Conservation (phyloP, 192 early-diverging fungal species). For the Allomyces javanicus region DNA sequence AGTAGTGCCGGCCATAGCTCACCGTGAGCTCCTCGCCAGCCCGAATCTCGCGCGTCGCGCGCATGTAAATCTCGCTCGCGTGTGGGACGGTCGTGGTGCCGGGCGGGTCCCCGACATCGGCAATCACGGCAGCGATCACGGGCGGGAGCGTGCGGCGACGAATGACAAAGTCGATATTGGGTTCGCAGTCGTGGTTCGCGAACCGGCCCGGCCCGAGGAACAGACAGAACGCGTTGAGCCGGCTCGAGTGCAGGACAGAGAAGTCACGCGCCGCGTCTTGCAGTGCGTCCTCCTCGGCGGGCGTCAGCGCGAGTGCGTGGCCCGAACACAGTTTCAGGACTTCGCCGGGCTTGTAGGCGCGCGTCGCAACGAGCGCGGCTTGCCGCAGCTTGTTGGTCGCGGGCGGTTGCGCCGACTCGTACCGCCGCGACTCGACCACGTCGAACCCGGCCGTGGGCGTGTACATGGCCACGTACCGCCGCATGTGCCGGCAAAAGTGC, state of each 20-base stretch:
- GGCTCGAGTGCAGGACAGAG: slow-evolving; percentile 41
- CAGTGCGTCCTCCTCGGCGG: slow-evolving; percentile 13
- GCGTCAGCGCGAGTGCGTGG: slow-evolving; percentile 25
- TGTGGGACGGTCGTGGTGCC: neutral
- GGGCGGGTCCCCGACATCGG: too few relatives aligned
- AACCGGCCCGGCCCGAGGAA: slow-evolving; percentile 55
- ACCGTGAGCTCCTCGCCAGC: slow-evolving; percentile 53
- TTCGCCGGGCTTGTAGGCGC: slow-evolving; percentile 14
- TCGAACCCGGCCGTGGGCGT: slow-evolving; percentile 40
- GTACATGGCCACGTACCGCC: slow-evolving; percentile 45
- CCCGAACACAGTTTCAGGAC: slow-evolving; percentile 25
- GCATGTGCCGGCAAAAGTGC: slow-evolving; percentile 22
- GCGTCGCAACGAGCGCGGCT: slow-evolving; percentile 17
- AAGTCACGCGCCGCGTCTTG: slow-evolving; percentile 23
- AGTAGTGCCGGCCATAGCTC: slow-evolving; percentile 44
- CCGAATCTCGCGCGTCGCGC: slow-evolving; percentile 36
- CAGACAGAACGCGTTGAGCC: slow-evolving; percentile 30
- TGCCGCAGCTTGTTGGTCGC: slow-evolving; percentile 9
- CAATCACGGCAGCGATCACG: neutral
- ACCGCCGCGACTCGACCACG: slow-evolving; percentile 33
- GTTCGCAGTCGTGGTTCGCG: slow-evolving; percentile 53
- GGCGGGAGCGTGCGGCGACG: slow-evolving; percentile 2
- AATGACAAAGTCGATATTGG: slow-evolving; percentile 31
- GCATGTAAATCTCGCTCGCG: slow-evolving; percentile 36
- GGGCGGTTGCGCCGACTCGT: slow-evolving; percentile 11